Percentiles rank a stretch among this genome's conserved stretches.
These are phyloP conservation scores for Pleurostoma richardsiae DNA, from an alignment of 2,329 filamentous ascomycete genomes.

Conservation along the genomic window DNA sequence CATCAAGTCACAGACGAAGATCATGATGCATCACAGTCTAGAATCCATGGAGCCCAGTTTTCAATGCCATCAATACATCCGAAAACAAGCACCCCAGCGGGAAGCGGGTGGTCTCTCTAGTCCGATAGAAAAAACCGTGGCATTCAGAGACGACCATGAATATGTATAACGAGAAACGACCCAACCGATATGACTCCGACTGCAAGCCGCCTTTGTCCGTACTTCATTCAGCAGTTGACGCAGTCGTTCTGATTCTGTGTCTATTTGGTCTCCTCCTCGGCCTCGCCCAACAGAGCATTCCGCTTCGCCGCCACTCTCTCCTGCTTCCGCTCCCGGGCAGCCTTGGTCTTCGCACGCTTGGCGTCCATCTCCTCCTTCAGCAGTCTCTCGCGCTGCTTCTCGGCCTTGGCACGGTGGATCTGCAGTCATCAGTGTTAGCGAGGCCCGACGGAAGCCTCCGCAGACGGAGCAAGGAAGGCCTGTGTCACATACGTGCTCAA, in stretches of 20 bases:
- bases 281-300: constrained; percentile 74
- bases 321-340: constrained; percentile 95
- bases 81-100: constrained; percentile 5
- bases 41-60: constrained; percentile 13
- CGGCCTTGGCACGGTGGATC: constrained; percentile 99
- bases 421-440: constrained; percentile 31
- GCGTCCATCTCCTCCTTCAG: constrained; percentile 99
- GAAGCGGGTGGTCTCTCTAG: constrained; percentile 7
- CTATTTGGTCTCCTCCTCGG: constrained; percentile 49
- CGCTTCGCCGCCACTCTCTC: constrained; percentile 91
- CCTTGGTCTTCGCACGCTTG: constrained; percentile 99
- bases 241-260: constrained; percentile 30
- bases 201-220: constrained; percentile 36
- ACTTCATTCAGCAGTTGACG: constrained; percentile 44
- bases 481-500: constrained; percentile 87
- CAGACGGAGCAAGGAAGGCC: too few relatives aligned
- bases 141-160: constrained; percentile 11
- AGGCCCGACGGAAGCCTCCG: too few relatives aligned
- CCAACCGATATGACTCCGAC: constrained; percentile 55
- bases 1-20: not conserved
- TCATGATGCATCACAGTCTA: not conserved
- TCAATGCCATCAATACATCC: constrained; percentile 15
- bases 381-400: constrained; percentile 92
- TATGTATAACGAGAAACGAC: constrained; percentile 30
- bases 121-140: constrained; percentile 6